Base-by-base conservation (phyloP, 2,329 filamentous ascomycete genomes). In the Sphaerulina musiva region DNA sequence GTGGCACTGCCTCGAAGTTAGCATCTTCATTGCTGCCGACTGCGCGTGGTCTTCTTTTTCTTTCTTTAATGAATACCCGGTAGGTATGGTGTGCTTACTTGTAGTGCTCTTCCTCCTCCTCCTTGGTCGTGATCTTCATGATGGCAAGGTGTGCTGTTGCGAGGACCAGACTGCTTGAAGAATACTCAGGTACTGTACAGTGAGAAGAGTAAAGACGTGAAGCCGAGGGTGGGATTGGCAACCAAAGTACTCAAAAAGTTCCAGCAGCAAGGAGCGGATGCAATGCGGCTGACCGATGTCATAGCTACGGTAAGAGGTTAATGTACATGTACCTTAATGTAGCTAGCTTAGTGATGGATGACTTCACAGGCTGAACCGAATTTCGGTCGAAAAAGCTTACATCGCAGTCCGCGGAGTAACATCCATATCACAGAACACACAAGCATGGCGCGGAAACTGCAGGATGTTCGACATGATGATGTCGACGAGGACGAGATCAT, bases 71-170 rank as follows among this genome's bases (percentile, higher is more conserved):
- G 3, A 20, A 20, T 20, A 20, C 20, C 26, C 26, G 26, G 26
- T 29, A 29, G 26, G 26, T 29, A 7, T 29, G 26, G 26, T 40
- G 29, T 4, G 62, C 74, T 48, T 73, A 83, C 81, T 78, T 75
- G 81, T 95, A 95, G 80, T 96, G 91, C 51, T 81, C 87, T 57
- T 78, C 72, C 75, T 96, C 91, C 76, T 96, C 89, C 81, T 96
- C 89, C 71, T 92, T 89, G 66, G 87, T 95, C 70, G 97, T 80
- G 69, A 97, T 78, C 85, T 96, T 97, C 93, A 97, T 98, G 59
- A 46, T 66, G 53, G 23, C 48, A 29, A 44, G 26, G 8, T 42
- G 17, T 26, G 42, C 17, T 10, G 42, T 44, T 11, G 42, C 26
- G 26, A 29, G 26, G 6, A 29, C 5, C 26, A 38, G 10, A n/a